phyloP scores from a whole-genome alignment of 2,329 filamentous ascomycete species.

The Ceratocystis destructans region DNA sequence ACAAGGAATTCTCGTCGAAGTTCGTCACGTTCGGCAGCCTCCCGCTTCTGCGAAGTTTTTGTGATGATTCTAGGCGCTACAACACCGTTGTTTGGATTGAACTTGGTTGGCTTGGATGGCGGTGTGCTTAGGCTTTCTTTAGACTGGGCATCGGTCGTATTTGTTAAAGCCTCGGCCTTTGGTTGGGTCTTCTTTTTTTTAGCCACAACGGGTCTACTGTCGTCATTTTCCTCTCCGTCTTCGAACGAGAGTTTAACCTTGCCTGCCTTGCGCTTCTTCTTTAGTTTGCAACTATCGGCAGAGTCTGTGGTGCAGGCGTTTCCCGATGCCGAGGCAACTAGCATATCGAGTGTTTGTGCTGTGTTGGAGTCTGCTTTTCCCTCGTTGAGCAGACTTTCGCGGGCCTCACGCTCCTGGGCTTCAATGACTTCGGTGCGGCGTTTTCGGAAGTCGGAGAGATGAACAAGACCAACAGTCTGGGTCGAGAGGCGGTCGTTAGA shows the following conservation, averaged over 20 bases:
- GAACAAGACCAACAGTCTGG: constrained; percentile 80
- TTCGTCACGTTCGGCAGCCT: constrained; percentile 65
- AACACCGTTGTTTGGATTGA: constrained; percentile 50
- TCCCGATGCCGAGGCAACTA: constrained; percentile 31
- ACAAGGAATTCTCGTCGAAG: constrained; percentile 69
- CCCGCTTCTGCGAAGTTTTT: constrained; percentile 63
- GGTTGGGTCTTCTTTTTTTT: constrained; percentile 23
- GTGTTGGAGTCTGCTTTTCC: constrained; percentile 25
- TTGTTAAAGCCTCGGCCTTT: constrained; percentile 29
- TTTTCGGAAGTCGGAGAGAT: constrained; percentile 89
- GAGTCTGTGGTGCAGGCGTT: background rate
- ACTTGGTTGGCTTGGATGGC: constrained; percentile 30
- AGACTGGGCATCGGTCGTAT: constrained; percentile 19
- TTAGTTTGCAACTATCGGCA: constrained; percentile 24
- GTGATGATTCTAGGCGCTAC: constrained; percentile 54
- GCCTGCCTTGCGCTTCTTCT: constrained; percentile 35
- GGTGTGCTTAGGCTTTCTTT: constrained; percentile 19
- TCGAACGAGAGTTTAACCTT: constrained; percentile 49
- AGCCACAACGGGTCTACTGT: constrained; percentile 31
- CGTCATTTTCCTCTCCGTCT: constrained; percentile 49
- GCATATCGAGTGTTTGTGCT: constrained; percentile 34
- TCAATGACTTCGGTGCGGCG: constrained; percentile 88
- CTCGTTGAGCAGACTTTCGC: constrained; percentile 35
- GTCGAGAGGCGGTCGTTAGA: constrained; percentile 65
- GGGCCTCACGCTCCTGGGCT: constrained; percentile 69